Evolutionary conservation across 495 filamentous ascomycete species (phyloP), one percentile per base, ranked within the genome.

Genomic region (Paragyromitra xinjiangensis): DNA sequence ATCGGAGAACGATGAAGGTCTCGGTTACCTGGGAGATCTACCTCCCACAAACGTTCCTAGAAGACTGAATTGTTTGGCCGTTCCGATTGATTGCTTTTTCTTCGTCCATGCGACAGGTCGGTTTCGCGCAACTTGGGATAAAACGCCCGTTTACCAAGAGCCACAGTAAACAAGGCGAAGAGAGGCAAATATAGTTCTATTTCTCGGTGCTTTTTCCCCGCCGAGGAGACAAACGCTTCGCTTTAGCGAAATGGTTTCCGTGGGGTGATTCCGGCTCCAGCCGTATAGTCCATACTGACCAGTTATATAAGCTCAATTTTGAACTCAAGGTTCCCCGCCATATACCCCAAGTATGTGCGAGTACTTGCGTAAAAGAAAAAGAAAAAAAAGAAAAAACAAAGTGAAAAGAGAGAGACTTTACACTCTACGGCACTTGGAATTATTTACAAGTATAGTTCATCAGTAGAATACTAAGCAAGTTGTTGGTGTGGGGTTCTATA

Each of bases 301-400:
- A 67, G 59, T 73, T 73, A 73, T 69, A 77, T 66, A 77, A 62
- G 74, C 61, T 77, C 74, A 40, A 42, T 77, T 77, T 73, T 16
- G 69, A 77, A 77, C 71, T 61, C 69, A 71, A 76, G 69, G 70
- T 77, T 73, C 74, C 74, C 74, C 74, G 74, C 74, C 74, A 77
- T 77, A 73, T 75, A 69, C 64, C 56, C 56, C 34, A 55, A 62
- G 40, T 63, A 71, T 50, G 40, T 48, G 42, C 22, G 26, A 44
- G 55, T 58, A 73, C 70, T 73, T 64, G 39, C 70, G 48, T 55
- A 50, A 64, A 12, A 37, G 40, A 39, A 56, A 73, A 19, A 44
- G 2, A 69, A 58, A 22, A 63, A 1, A 16, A 70, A 63, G 51
- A 63, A 4, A 7, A 39, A 22, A 48, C 7, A 39, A 16, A 37